Conservation (phyloP, 257 asterid species). For the Solanum lycopersicoides region DNA sequence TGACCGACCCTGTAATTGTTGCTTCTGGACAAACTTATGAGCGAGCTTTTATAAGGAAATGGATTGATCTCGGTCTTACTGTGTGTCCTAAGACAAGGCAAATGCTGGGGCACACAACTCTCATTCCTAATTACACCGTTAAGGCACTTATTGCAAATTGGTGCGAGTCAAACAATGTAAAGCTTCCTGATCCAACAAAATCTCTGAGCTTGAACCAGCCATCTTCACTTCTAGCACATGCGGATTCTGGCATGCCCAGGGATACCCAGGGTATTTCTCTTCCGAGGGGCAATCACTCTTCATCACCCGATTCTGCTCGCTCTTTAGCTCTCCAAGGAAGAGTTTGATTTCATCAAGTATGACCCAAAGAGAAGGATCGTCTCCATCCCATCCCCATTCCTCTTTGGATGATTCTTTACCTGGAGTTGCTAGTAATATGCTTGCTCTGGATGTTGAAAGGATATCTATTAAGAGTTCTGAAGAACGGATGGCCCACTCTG, state of each 20-base stretch:
- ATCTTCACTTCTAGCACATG: slow-evolving; percentile 8
- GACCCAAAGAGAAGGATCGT: slow-evolving; percentile 3
- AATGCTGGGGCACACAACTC: slow-evolving; percentile 16
- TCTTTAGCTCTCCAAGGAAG: slow-evolving; percentile 9
- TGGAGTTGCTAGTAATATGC: slow-evolving; percentile 7
- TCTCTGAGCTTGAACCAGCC: slow-evolving; percentile 20
- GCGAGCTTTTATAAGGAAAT: slow-evolving; percentile 16
- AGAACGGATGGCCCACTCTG: slow-evolving; percentile 4
- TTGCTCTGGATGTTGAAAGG: slow-evolving; percentile 5
- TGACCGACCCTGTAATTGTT: slow-evolving; percentile 32
- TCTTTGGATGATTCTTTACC: slow-evolving; percentile 22
- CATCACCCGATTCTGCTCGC: slow-evolving; percentile 16
- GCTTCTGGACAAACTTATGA: slow-evolving; percentile 34
- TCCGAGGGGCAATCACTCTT: slow-evolving; percentile 9
- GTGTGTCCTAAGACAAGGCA: slow-evolving; percentile 33
- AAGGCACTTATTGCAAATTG: slow-evolving; percentile 28
- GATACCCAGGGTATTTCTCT: slow-evolving; percentile 11
- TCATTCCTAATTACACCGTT: slow-evolving; percentile 28
- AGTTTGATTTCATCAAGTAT: slow-evolving; percentile 4
- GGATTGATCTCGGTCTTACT: slow-evolving; percentile 32
- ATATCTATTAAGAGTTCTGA: slow-evolving; percentile 7
- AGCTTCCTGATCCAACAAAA: slow-evolving; percentile 19
- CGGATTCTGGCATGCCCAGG: slow-evolving; percentile 7
- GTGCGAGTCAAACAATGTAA: slow-evolving; percentile 24
- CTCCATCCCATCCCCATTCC: slow-evolving; percentile 7